A percentile compares a stretch with the other conserved stretches of the same genome.
Conservation (phyloP, 352 stramenopile species). For the Globisporangium okanoganense region DNA sequence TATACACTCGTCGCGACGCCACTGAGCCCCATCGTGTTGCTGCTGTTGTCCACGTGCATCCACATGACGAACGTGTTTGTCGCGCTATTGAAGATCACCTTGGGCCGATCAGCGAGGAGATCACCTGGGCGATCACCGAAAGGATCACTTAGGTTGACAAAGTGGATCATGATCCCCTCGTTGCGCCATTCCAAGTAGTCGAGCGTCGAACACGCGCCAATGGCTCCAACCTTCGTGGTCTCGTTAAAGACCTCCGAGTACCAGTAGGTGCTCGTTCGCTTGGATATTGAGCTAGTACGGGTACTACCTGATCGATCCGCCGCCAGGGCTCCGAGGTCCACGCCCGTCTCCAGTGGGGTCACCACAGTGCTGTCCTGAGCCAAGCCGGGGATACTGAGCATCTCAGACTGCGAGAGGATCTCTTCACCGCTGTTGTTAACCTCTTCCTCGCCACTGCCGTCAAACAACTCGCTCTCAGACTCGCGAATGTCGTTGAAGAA, state of each 20-base stretch:
- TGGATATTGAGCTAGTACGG: conserved; percentile 11
- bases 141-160: conserved; percentile 92
- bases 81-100: conserved; percentile 89
- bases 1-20: conserved; percentile 88
- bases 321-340: conserved; percentile 31
- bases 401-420: conserved; percentile 45
- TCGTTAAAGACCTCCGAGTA: conserved; percentile 65
- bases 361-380: conserved; percentile 53
- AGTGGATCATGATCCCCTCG: conserved; percentile 94
- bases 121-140: conserved; percentile 30
- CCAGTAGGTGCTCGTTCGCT: conserved; percentile 51
- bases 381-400: conserved; percentile 43
- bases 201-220: conserved; percentile 91
- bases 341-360: conserved; percentile 47
- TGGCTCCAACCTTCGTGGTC: conserved; percentile 46
- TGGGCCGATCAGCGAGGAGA: conserved; percentile 83
- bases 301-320: conserved; percentile 9
- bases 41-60: conserved; percentile 92
- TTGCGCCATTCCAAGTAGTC: conserved; percentile 93
- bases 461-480: conserved; percentile 33
- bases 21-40: conserved; percentile 84
- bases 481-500: conserved; percentile 82
- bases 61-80: conserved; percentile 95
- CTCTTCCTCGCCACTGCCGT: conserved; percentile 40
- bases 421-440: conserved; percentile 23